A percentile compares a stretch with the other conserved stretches of the same genome.
Conservation (phyloP, 2,329 filamentous ascomycete species). For the Xylariales sp. region DNA sequence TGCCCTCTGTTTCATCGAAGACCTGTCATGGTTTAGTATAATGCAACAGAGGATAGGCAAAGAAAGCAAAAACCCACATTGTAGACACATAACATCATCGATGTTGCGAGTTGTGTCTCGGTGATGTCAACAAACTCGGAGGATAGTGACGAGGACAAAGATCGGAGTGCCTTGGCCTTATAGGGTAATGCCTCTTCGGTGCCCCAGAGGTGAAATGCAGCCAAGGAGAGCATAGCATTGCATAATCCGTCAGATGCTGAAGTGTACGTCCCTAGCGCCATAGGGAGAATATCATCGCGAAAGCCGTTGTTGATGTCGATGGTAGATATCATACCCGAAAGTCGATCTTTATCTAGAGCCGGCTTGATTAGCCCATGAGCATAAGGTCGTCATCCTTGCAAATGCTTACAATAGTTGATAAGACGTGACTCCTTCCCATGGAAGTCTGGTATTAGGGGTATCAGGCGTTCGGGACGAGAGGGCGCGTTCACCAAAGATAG, state of each 20-base stretch:
- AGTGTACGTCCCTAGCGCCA: slow-evolving; percentile 34
- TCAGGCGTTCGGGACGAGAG: slow-evolving; percentile 21
- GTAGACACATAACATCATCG: slow-evolving; percentile 48
- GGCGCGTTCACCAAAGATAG: slow-evolving; percentile 19
- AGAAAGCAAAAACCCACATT: slow-evolving; percentile 30
- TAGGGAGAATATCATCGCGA: slow-evolving; percentile 38
- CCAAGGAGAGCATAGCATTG: slow-evolving; percentile 40
- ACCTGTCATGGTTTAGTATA: slow-evolving; percentile 29
- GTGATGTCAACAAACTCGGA: slow-evolving; percentile 24
- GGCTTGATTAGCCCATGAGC: slow-evolving; percentile 12
- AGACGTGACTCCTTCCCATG: slow-evolving; percentile 25
- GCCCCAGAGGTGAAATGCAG: slow-evolving; percentile 37
- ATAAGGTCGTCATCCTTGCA: too few relatives aligned
- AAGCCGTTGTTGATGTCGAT: slow-evolving; percentile 43
- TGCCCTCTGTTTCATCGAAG: slow-evolving; percentile 42
- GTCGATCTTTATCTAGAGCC: slow-evolving; percentile 31
- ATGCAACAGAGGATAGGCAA: background rate
- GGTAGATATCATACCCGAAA: slow-evolving; percentile 42
- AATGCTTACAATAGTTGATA: slow-evolving; percentile 25
- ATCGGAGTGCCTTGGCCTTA: slow-evolving; percentile 35
- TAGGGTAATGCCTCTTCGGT: slow-evolving; percentile 35
- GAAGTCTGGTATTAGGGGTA: slow-evolving; percentile 24
- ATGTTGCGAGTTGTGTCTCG: slow-evolving; percentile 38
- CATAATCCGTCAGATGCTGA: slow-evolving; percentile 33
- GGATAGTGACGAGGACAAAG: slow-evolving; percentile 33